These are phyloP conservation scores for Ampelocalamus luodianensis DNA, from an alignment of 176 grass and related monocot genomes.

Conservation along the genomic window DNA sequence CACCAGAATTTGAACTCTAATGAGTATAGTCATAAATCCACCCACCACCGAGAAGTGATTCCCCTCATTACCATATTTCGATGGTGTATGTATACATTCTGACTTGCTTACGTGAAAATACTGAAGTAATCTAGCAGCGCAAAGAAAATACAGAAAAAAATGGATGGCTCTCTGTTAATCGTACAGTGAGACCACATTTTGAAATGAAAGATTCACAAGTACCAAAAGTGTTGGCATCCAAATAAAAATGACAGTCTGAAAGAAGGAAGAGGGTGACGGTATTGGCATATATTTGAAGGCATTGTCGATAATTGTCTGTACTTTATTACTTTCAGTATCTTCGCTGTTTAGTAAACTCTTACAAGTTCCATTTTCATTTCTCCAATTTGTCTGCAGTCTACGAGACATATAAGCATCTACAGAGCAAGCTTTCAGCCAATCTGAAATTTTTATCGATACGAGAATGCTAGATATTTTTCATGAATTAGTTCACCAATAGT, in stretches of 20 bases:
- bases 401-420: neutral
- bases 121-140: neutral
- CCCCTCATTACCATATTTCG: neutral
- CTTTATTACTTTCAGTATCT: neutral
- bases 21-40: too few species aligned
- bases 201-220: neutral
- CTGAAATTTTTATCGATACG: neutral
- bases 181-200: slow-evolving; percentile 4
- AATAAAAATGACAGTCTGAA: slow-evolving; percentile 1
- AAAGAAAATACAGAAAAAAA: neutral
- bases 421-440: neutral
- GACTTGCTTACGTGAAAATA: neutral
- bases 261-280: slow-evolving; percentile 21
- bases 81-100: neutral
- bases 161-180: neutral
- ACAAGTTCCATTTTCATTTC: neutral
- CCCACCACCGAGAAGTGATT: too few species aligned
- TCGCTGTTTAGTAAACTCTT: neutral
- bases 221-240: neutral
- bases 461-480: neutral
- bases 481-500: neutral
- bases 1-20: too few species aligned
- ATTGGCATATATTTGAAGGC: slow-evolving; percentile 17
- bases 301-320: neutral
- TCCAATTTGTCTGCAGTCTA: neutral